These are phyloP conservation scores for Cercospora nicotianae DNA, from an alignment of 2,329 filamentous ascomycete species.

Conservation along the genomic window DNA sequence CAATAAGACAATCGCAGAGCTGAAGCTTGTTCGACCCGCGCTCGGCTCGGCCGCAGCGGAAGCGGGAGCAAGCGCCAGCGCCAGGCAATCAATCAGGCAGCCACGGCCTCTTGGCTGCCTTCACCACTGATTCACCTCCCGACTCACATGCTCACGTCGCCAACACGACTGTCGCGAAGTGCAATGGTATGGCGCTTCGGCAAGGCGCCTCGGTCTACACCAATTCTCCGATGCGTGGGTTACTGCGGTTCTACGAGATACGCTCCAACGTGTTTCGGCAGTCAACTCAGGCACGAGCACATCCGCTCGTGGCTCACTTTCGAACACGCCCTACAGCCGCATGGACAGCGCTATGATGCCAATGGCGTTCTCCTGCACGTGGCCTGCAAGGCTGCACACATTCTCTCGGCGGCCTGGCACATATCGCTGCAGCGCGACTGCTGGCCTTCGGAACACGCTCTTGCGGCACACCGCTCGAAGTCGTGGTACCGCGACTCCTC, in stretches of 20 bases:
- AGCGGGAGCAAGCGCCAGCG: background rate
- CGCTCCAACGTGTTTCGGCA: background rate
- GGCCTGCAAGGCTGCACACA: background rate
- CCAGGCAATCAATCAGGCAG: background rate
- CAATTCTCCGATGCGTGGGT: background rate
- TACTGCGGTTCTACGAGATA: background rate
- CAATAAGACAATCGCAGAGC: slow-evolving; percentile 6
- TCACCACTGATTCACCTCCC: background rate
- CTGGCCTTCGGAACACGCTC: background rate
- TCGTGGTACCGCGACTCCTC: background rate
- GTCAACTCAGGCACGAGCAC: background rate
- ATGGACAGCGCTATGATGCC: background rate
- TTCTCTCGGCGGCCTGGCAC: background rate
- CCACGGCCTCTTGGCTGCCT: background rate
- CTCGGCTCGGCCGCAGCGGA: background rate
- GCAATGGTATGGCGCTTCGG: background rate
- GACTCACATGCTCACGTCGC: background rate
- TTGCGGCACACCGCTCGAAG: slow-evolving; percentile 3
- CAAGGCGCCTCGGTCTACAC: background rate
- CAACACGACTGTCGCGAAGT: background rate
- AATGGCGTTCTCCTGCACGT: background rate
- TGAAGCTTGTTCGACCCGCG: background rate
- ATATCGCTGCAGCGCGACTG: background rate
- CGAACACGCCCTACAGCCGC: background rate
- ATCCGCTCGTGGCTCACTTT: background rate